Evolutionary conservation across 2,329 filamentous ascomycete species (phyloP).

Genomic region (Cercospora brassicicola): DNA sequence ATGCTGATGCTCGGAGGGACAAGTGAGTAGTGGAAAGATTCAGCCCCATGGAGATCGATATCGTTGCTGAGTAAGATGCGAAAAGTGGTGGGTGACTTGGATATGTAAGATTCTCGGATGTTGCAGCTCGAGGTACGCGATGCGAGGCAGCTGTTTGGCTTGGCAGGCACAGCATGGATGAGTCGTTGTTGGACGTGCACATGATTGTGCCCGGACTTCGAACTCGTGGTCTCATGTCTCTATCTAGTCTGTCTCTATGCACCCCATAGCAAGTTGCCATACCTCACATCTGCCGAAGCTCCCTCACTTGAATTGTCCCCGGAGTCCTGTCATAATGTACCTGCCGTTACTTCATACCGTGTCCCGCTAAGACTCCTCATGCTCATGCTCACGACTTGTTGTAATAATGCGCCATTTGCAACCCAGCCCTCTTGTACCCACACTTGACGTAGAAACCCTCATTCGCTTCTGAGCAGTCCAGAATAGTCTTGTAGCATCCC

Average conservation of each 20-base stretch:
- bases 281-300: neutral
- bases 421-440: conserved; percentile 84
- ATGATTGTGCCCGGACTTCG: neutral
- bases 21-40: neutral
- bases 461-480: conserved; percentile 94
- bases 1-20: neutral
- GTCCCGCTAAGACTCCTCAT: too few species aligned
- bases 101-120: neutral
- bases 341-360: neutral
- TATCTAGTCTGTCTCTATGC: neutral
- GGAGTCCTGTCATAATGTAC: neutral
- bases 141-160: neutral
- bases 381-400: conserved; percentile 14
- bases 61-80: neutral
- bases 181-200: neutral
- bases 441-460: conserved; percentile 99
- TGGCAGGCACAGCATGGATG: neutral
- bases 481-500: conserved; percentile 94
- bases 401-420: conserved; percentile 98
- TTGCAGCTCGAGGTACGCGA: neutral
- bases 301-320: neutral
- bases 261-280: neutral
- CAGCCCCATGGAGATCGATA: neutral
- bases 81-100: neutral
- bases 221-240: neutral